These are phyloP conservation scores for Thymus quinquecostatus DNA, from an alignment of 257 asterid genomes.

Conservation along the genomic window DNA sequence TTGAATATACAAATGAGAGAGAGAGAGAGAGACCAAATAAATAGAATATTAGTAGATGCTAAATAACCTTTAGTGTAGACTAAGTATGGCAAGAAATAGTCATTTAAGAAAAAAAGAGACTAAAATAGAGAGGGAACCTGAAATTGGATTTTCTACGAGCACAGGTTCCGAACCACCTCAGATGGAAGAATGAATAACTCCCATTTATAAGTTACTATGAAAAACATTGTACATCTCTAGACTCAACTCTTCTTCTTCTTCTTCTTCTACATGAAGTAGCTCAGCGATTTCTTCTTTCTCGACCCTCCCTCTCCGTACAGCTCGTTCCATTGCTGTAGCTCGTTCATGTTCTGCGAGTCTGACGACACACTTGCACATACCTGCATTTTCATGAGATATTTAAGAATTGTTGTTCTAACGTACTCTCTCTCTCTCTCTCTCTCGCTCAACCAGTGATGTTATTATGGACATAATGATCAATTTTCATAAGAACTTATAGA, in stretches of 20 bases:
- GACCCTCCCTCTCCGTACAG: conserved; percentile 87
- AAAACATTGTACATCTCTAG: conserved; percentile 36
- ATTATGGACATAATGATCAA: neutral
- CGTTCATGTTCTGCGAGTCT: conserved; percentile 75
- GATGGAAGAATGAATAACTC: conserved; percentile 19
- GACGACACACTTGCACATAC: conserved; percentile 82
- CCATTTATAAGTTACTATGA: conserved; percentile 3
- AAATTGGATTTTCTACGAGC: conserved; percentile 30
- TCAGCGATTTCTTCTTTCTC: conserved; percentile 67
- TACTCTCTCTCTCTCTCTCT: neutral
- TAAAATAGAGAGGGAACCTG: conserved; percentile 41
- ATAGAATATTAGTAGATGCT: conserved; percentile 16
- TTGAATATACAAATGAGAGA: conserved; percentile 36
- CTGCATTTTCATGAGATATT: conserved; percentile 38
- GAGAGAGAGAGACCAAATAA: neutral
- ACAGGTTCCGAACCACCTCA: conserved; percentile 28
- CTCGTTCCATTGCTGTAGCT: conserved; percentile 81
- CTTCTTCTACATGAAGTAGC: conserved; percentile 68
- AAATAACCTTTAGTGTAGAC: conserved; percentile 29
- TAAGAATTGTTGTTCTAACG: neutral
- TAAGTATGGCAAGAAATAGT: conserved; percentile 38
- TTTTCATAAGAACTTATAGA: too few species aligned
- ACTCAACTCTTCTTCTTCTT: neutral
- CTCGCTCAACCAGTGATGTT: too few species aligned
- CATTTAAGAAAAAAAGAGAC: conserved; percentile 8